Evolutionary conservation across 2,329 filamentous ascomycete species (phyloP), one percentile per base, ranked within the genome.

Genomic region (Zarea fungicola): DNA sequence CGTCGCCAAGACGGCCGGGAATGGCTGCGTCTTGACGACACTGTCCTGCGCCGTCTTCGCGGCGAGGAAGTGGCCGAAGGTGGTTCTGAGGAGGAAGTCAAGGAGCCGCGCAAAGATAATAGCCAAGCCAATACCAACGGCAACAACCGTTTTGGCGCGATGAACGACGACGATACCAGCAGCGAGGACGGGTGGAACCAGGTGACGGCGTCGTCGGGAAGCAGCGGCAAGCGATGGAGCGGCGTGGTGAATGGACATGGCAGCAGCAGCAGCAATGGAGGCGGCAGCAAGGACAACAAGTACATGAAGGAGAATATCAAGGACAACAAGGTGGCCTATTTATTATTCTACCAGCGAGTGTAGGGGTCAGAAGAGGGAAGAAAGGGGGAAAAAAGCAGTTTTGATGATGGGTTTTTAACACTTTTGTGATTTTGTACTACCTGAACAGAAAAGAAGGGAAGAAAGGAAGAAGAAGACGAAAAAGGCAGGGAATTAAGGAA

Each of bases 11-110:
- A 99, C 63, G 89, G 86, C n/a, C 81, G 81, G 19, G 91, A 96
- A 66, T 99, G 93, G 93, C 87, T 99, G 49, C 87, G 92, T 48
- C 81, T 99, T 56, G 93, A 99, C 60, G 93, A 99, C 64, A 99
- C 93, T 0, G 73, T 89, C 52, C 90, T 99, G 55, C 83, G 87
- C 53, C 85, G 90, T 34, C 83, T 99, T 29, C 81, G 86, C 48
- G 85, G 84, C 54, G 88, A 96, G 61, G 92, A 97, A 54, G 91
- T 97, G 18, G 91, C 89, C 2, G 87, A 91, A 66, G 87, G 80
- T 19, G 90, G 89, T 32, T 81, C 85, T 19, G 89, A 95, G 59
- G 89, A 95, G 60, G 85, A 87, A 52, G 66, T 54, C 18, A 83
- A 89, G 52, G 49, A 51, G 3, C 42, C 35, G 14, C 58, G 60